A percentile compares a stretch with the other conserved stretches of the same genome.
Conservation (phyloP, 2,329 filamentous ascomycete species). For the Aspergillus floridensis region DNA sequence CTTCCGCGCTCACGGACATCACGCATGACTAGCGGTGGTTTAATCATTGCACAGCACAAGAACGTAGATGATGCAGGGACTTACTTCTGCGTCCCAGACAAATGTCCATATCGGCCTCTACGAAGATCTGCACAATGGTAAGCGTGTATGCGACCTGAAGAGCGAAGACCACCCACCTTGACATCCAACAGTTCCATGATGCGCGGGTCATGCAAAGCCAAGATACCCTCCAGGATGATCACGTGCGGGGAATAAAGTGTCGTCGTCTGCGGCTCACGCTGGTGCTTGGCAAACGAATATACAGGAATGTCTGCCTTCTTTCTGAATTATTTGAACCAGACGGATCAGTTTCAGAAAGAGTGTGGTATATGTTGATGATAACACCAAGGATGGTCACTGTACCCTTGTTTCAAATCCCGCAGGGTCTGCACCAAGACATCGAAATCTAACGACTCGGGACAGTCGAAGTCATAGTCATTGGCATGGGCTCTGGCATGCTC, state of each 20-base stretch:
- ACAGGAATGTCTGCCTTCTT: conserved; percentile 76
- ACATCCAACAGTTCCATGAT: conserved; percentile 87
- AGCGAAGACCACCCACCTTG: conserved; percentile 57
- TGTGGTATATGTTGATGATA: background rate
- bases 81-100: conserved; percentile 84
- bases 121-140: conserved; percentile 67
- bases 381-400: conserved; percentile 24
- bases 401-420: conserved; percentile 87
- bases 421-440: conserved; percentile 78
- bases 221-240: conserved; percentile 90
- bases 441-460: conserved; percentile 92
- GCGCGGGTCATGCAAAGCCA: conserved; percentile 84
- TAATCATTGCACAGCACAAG: conserved; percentile 20
- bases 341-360: background rate
- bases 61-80: conserved; percentile 25
- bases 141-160: background rate
- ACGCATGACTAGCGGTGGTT: conserved; percentile 61
- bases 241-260: conserved; percentile 96
- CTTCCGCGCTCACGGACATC: conserved; percentile 86
- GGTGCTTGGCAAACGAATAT: conserved; percentile 93
- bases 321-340: conserved; percentile 16
- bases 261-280: conserved; percentile 73
- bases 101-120: conserved; percentile 91
- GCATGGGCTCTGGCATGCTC: conserved; percentile 76
- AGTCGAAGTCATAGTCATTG: conserved; percentile 95